Evolutionary conservation across 2,329 filamentous ascomycete genomes (phyloP).

Genomic region (Nemania sp.): DNA sequence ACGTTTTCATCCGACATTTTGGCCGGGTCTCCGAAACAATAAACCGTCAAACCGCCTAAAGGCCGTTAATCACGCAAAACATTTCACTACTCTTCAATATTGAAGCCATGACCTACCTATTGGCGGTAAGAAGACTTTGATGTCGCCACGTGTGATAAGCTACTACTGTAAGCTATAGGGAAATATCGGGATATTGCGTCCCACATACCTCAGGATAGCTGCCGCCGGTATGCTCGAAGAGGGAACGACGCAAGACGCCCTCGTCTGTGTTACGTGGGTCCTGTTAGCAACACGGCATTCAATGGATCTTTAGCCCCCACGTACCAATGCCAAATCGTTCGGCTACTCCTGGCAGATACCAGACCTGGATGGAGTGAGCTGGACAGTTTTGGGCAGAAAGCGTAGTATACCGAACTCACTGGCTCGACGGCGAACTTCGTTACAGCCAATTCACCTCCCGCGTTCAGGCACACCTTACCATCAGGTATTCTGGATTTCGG

Average conservation of each 20-base stretch:
- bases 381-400: background rate
- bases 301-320: conserved; percentile 26
- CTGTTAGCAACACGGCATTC: background rate
- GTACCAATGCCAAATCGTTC: conserved; percentile 87
- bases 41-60: conserved; percentile 83
- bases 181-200: background rate
- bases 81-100: background rate
- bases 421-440: conserved; percentile 98
- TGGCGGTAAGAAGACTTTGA: conserved; percentile 93
- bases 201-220: conserved; percentile 78
- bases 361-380: conserved; percentile 51
- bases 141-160: conserved; percentile 89
- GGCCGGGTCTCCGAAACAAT: conserved; percentile 93
- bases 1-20: conserved; percentile 89
- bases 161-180: conserved; percentile 38
- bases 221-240: conserved; percentile 95
- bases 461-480: conserved; percentile 87
- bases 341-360: conserved; percentile 85
- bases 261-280: conserved; percentile 62
- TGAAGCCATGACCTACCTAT: conserved; percentile 63
- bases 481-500: conserved; percentile 60
- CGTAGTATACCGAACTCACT: conserved; percentile 53
- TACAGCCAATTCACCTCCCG: conserved; percentile 83
- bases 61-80: conserved; percentile 17
- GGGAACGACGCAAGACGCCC: conserved; percentile 77